These are phyloP conservation scores for Fallopia convolvulus DNA, from an alignment of 148 eudicot species.

Conservation along the genomic window DNA sequence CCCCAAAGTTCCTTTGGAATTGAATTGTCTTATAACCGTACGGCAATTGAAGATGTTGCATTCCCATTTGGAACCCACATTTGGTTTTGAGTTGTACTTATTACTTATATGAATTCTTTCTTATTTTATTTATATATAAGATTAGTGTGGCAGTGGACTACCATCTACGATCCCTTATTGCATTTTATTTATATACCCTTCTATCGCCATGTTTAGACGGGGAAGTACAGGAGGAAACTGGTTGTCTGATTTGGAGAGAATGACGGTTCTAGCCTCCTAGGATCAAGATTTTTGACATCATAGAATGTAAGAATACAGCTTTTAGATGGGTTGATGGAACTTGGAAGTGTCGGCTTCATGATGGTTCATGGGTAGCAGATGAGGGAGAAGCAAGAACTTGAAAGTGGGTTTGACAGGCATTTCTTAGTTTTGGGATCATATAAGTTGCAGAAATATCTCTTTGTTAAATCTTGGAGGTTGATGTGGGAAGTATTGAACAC, in stretches of 20 bases:
- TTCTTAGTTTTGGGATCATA: background rate
- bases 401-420: background rate
- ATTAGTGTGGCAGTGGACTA: background rate
- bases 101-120: background rate
- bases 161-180: background rate
- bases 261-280: background rate
- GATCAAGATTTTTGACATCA: background rate
- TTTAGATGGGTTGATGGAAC: too few relatives aligned
- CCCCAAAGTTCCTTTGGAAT: background rate
- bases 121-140: background rate
- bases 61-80: background rate
- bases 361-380: background rate
- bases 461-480: background rate
- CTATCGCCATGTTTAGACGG: background rate
- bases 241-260: background rate
- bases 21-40: background rate
- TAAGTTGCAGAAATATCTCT: background rate
- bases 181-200: background rate
- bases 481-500: background rate
- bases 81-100: background rate
- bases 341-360: background rate
- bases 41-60: background rate
- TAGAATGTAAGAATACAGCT: too few relatives aligned
- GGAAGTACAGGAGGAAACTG: background rate
- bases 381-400: background rate